phyloP scores from a whole-genome alignment of 1,139 yeast species.

The Kodamaea sp. region DNA sequence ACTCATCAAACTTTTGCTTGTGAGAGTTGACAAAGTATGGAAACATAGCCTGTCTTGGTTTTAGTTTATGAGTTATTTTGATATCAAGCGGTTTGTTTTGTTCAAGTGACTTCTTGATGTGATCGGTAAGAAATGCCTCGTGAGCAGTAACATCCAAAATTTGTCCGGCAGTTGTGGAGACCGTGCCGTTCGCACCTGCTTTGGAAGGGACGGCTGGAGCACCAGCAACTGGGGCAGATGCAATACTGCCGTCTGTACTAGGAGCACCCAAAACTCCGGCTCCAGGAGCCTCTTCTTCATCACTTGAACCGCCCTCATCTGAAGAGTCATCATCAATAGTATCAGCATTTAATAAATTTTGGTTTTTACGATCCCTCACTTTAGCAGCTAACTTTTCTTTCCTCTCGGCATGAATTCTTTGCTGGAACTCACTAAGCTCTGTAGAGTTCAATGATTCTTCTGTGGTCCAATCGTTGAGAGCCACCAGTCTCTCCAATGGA shows the following conservation, averaged over 20 bases:
- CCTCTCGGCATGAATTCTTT: slow-evolving; percentile 41
- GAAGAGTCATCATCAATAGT: slow-evolving; percentile 37
- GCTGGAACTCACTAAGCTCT: slow-evolving; percentile 52
- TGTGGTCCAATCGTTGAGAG: slow-evolving; percentile 33
- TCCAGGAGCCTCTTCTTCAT: slow-evolving; percentile 25
- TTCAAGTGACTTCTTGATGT: slow-evolving; percentile 39
- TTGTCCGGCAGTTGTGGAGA: slow-evolving; percentile 2
- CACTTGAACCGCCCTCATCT: slow-evolving; percentile 24
- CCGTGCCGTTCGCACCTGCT: background rate
- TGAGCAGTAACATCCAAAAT: slow-evolving; percentile 39
- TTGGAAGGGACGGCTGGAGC: slow-evolving; percentile 6
- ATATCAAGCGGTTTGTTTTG: slow-evolving; percentile 56
- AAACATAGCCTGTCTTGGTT: slow-evolving; percentile 74
- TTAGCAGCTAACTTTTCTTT: slow-evolving; percentile 51
- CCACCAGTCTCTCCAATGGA: slow-evolving; percentile 44
- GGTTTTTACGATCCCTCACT: slow-evolving; percentile 58
- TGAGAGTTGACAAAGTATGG: slow-evolving; percentile 58
- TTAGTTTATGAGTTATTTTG: slow-evolving; percentile 56
- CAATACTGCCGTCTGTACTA: slow-evolving; percentile 34
- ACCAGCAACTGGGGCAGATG: slow-evolving; percentile 11
- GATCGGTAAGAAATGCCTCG: slow-evolving; percentile 45
- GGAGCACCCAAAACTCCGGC: slow-evolving; percentile 16
- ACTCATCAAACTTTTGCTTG: slow-evolving; percentile 73
- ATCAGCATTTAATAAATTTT: slow-evolving; percentile 52
- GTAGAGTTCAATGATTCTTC: slow-evolving; percentile 54